These are phyloP conservation scores for Neurospora sp. DNA, from an alignment of 495 filamentous ascomycete species.

Conservation along the genomic window DNA sequence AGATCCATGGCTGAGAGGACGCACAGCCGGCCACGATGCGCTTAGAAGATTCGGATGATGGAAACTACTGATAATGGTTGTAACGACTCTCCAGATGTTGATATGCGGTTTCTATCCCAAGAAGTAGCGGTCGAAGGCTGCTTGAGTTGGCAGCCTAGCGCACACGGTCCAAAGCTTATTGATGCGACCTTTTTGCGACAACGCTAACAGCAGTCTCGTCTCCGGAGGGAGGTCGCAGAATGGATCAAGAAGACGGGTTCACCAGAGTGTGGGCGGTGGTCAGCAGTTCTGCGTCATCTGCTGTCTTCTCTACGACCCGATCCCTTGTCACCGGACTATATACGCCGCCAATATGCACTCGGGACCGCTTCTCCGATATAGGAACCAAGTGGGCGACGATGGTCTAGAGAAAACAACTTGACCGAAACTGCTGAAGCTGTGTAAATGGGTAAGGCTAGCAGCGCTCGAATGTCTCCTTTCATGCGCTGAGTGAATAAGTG, in stretches of 20 bases:
- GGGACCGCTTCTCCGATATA: background rate
- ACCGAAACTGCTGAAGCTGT: background rate
- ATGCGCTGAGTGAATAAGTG: background rate
- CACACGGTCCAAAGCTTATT: background rate
- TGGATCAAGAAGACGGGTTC: background rate
- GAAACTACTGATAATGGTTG: background rate
- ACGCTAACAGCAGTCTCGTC: background rate
- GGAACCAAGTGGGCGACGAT: background rate
- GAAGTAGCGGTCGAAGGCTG: background rate
- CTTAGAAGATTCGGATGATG: background rate
- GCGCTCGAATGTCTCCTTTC: background rate
- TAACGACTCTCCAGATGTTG: background rate
- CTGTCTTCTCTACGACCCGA: conserved; percentile 2
- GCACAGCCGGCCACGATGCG: background rate
- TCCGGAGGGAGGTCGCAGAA: background rate
- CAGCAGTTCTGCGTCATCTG: conserved; percentile 7
- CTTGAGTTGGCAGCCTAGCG: background rate
- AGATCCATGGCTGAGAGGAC: conserved; percentile 20
- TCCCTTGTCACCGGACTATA: conserved; percentile 5
- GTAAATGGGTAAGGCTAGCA: background rate
- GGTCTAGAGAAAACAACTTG: background rate
- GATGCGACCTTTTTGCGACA: background rate
- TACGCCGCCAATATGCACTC: background rate
- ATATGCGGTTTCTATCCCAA: background rate
- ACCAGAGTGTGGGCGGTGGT: background rate